Evolutionary conservation across 192 early-diverging fungal genomes (phyloP), one percentile per base, ranked within the genome.

Genomic region (Linnemannia elongata): DNA sequence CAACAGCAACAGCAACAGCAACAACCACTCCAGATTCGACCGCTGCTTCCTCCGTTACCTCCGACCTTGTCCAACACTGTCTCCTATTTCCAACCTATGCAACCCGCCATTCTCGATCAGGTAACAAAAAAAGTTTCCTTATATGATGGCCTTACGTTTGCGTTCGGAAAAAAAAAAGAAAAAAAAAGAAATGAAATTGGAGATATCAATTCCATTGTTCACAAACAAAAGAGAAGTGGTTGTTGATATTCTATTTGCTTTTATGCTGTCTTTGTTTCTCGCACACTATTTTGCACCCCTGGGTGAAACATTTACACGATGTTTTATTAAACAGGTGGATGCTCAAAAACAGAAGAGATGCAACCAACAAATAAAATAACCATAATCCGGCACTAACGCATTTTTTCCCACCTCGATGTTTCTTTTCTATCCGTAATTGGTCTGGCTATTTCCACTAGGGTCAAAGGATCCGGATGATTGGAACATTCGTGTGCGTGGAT

Each of bases 11-110:
- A 10, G 22, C 74, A 71, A 9, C 49, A 38, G 57, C 45, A 30
- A 38, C 69, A 30, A 39, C 35, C 9, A 54, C 70, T n/a, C 33
- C 47, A 73, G 42, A 44, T 69, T 18, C 77, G 39, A 68, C 24
- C 3, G 57, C 60, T 30, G 60, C 30, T 27, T 9, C 60, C 9
- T 60, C 55, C 22, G 17, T n/a, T 20, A 24, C 81, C 6, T 79
- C 81, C 17, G 82, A 83, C 38, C 45, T 78, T 36, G 76, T 44
- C 7, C 82, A 89, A 6, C 83, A 91, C 47, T 91, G 90, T 57
- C 77, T 91, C 8, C 47, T 91, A 35, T 90, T 90, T 49, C 90
- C 90, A 6, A 91, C 90, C 6, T 91, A 91, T 83, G 90, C 90
- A 4, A 89, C 78, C 42, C 84, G 82, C 38, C 78, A 79, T 45